Conservation (phyloP, 305 asterid species). For the Lippia alba region DNA sequence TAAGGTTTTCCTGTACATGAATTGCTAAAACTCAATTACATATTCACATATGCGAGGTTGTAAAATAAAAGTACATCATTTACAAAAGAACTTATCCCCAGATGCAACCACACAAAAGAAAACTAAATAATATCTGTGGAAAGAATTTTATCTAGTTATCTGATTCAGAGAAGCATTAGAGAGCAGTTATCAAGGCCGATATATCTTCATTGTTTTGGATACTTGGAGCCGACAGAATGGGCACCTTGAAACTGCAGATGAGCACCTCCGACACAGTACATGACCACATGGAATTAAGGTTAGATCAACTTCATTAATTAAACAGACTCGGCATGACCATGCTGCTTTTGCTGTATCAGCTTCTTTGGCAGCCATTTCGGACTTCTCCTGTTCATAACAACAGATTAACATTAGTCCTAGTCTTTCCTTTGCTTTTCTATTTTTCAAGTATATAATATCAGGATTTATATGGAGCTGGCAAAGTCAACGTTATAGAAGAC, state of each 20-base stretch:
- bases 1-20: conserved; percentile 1
- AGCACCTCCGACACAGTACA: conserved; percentile 85
- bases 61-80: conserved; percentile 9
- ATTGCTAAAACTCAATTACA: conserved; percentile 3
- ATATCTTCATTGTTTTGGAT: conserved; percentile 73
- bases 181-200: conserved; percentile 67
- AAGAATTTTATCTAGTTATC: not conserved
- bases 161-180: not conserved
- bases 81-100: conserved; percentile 12
- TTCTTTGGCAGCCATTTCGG: conserved; percentile 83
- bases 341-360: conserved; percentile 95
- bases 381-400: conserved; percentile 67
- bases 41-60: conserved; percentile 14
- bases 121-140: conserved; percentile 1
- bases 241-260: conserved; percentile 91
- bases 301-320: conserved; percentile 80
- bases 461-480: not conserved
- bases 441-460: not conserved
- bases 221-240: conserved; percentile 95
- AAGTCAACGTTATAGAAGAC: not conserved
- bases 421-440: not conserved
- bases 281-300: conserved; percentile 92
- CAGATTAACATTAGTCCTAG: conserved; percentile 9
- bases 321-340: conserved; percentile 92
- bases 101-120: not conserved